phyloP scores from a whole-genome alignment of 306 rosid species.

The Sindora glabra region DNA sequence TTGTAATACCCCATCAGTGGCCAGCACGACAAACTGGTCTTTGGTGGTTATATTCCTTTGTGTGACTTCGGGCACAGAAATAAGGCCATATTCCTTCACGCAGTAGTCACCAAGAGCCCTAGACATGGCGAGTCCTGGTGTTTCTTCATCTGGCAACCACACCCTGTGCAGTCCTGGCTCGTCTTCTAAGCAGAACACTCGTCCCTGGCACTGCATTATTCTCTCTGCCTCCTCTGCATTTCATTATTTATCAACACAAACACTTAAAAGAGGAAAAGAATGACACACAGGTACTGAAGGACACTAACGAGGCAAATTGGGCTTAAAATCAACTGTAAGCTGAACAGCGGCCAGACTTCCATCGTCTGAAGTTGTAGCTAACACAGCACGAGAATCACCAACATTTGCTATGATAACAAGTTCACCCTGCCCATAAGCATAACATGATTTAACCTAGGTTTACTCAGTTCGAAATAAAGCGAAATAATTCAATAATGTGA shows the following conservation, averaged over 20 bases:
- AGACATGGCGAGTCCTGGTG: slow-evolving; percentile 65
- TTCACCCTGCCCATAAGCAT: slow-evolving; percentile 44
- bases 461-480: too few relatives aligned
- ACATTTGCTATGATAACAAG: slow-evolving; percentile 57
- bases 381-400: slow-evolving; percentile 88
- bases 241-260: background rate
- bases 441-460: too few relatives aligned
- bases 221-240: slow-evolving; percentile 63
- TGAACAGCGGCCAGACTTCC: slow-evolving; percentile 55
- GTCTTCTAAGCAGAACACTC: slow-evolving; percentile 49
- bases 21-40: slow-evolving; percentile 68
- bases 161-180: slow-evolving; percentile 70
- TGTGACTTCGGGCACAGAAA: slow-evolving; percentile 59
- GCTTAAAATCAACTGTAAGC: slow-evolving; percentile 83
- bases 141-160: slow-evolving; percentile 57
- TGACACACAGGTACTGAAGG: background rate
- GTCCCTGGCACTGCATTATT: slow-evolving; percentile 44
- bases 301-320: slow-evolving; percentile 74
- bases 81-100: slow-evolving; percentile 59
- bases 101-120: slow-evolving; percentile 72
- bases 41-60: slow-evolving; percentile 32
- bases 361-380: slow-evolving; percentile 62
- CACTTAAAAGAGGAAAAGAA: too few relatives aligned
- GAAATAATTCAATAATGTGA: too few relatives aligned
- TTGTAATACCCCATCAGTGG: slow-evolving; percentile 86